Evolutionary conservation across 2,329 filamentous ascomycete species (phyloP).

Genomic region (Botrytis pseudocinerea): DNA sequence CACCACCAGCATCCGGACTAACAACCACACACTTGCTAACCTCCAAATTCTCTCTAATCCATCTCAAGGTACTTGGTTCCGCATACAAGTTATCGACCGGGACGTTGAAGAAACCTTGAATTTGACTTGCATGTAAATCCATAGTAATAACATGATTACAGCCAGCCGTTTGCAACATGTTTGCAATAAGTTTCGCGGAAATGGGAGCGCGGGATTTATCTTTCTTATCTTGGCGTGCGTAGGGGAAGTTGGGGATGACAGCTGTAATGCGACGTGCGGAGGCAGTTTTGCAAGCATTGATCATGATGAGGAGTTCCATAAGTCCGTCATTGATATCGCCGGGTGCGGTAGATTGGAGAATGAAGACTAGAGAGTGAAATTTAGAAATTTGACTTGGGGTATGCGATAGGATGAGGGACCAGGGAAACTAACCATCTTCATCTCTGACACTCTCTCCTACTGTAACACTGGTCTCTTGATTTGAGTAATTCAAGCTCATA

Average conservation of each 20-base stretch:
- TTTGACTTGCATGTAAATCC: conserved; percentile 92
- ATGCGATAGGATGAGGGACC: not conserved
- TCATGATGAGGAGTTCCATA: conserved; percentile 98
- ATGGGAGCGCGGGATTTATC: conserved; percentile 95
- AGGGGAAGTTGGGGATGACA: conserved; percentile 94
- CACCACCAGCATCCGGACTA: conserved; percentile 90
- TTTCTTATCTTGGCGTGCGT: conserved; percentile 97
- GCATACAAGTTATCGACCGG: conserved; percentile 81
- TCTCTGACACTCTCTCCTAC: conserved; percentile 95
- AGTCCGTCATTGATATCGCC: conserved; percentile 97
- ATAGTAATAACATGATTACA: conserved; percentile 94
- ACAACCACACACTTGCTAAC: conserved; percentile 89
- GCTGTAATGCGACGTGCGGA: conserved; percentile 90
- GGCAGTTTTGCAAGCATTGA: conserved; percentile 87
- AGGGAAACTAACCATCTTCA: conserved; percentile 68
- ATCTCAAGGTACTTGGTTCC: conserved; percentile 86
- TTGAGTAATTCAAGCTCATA: conserved; percentile 80
- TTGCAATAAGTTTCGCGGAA: conserved; percentile 91
- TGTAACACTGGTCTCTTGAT: conserved; percentile 85
- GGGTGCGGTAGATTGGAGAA: conserved; percentile 90
- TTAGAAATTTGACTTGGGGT: not conserved
- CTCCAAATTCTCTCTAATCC: conserved; percentile 84
- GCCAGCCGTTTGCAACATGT: conserved; percentile 94
- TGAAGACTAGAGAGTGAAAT: conserved; percentile 67
- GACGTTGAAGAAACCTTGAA: conserved; percentile 92